These are phyloP conservation scores for Ilex asprella DNA, from an alignment of 257 asterid genomes.

Conservation along the genomic window DNA sequence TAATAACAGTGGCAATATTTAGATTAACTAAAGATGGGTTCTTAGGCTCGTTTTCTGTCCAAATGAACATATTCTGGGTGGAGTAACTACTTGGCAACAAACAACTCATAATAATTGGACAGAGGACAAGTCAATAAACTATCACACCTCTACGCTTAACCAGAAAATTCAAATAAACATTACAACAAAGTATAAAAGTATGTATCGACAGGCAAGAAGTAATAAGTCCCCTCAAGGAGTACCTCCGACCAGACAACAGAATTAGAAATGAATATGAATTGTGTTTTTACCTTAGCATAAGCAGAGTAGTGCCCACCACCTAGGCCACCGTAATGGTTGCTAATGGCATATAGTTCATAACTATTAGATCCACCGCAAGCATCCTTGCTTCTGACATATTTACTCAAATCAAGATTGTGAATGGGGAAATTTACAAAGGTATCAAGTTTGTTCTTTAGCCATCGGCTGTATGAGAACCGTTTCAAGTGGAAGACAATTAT, in stretches of 20 bases:
- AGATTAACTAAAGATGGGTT: too few species aligned
- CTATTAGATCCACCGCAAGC: constrained; percentile 53
- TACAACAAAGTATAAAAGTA: neutral
- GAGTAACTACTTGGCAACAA: too few species aligned
- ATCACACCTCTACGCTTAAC: too few species aligned
- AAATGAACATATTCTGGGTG: too few species aligned
- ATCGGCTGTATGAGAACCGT: constrained; percentile 80
- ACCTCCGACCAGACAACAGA: too few species aligned
- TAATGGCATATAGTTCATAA: constrained; percentile 84
- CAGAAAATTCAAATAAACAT: constrained; percentile 2
- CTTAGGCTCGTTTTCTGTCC: too few species aligned
- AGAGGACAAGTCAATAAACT: too few species aligned
- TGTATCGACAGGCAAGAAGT: too few species aligned
- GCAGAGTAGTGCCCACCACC: constrained; percentile 98
- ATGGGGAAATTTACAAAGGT: constrained; percentile 83
- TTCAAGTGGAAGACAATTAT: constrained; percentile 85
- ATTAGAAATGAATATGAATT: neutral
- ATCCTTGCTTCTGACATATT: constrained; percentile 58
- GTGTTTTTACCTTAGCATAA: constrained; percentile 69
- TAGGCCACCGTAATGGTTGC: constrained; percentile 96
- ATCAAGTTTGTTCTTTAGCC: constrained; percentile 93
- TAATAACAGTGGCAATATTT: too few species aligned
- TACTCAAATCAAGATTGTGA: constrained; percentile 73
- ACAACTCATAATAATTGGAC: too few species aligned
- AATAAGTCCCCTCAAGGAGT: too few species aligned